Base-by-base conservation (phyloP, 495 filamentous ascomycete genomes). In the Penicillium flavigenum region DNA sequence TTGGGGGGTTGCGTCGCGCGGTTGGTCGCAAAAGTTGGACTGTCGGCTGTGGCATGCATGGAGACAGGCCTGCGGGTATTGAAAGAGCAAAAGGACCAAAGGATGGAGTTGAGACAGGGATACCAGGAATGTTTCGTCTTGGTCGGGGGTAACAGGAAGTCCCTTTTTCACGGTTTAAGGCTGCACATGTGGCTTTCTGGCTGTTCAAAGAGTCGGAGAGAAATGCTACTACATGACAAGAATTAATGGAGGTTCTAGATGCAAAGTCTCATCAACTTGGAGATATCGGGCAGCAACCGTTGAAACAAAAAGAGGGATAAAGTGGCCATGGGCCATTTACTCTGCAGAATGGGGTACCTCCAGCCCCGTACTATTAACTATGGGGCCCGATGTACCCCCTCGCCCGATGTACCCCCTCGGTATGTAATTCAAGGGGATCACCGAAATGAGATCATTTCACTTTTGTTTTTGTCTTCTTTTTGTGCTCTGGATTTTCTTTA, bases 31-130 rank as follows among this genome's bases (percentile, higher is more conserved):
- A 70, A 50, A 62, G 67, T 60, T 63, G 68, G 69, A 54, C 58
- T 63, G 64, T 70, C 60, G 63, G 65, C 68, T 63, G 73, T 70
- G 65, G 75, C 73, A 71, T 71, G 76, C 74, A 77, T 79, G 66
- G 69, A 64, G 69, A 65, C 59, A 63, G 59, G 47, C 63, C 60
- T 55, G 60, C 60, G 57, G 64, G 39, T n/a, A 54, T 57, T 42
- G 51, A 46, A 58, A 60, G 55, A 42, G 44, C 56, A 54, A 56
- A 53, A 47, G 39, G 45, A 57, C 38, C 29, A 47, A 41, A 57
- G 26, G 58, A 31, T 58, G 34, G n/a, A 42, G 27, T 60, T 62
- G 41, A 57, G 63, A 62, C 54, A 69, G 66, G 66, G 64, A 67
- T 69, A 65, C 44, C 27, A 62, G 68, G 68, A 71, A 71, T 71